Conservation (phyloP, 495 filamentous ascomycete species). For the Podospora fimiseda region DNA sequence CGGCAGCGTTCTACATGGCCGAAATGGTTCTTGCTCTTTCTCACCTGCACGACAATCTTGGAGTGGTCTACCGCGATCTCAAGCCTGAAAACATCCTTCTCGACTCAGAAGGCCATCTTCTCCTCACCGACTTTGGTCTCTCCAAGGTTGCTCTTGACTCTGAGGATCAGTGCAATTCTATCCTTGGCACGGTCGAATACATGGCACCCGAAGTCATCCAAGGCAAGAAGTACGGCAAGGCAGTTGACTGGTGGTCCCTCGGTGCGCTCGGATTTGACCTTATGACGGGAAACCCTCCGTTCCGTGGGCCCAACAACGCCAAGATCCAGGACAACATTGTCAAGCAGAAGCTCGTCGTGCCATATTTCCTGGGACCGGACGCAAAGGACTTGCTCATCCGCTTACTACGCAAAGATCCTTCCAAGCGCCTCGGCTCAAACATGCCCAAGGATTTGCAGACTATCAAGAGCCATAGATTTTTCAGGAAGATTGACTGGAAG, state of each 20-base stretch:
- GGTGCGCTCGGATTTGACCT: conserved; percentile 88
- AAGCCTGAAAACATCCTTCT: conserved; percentile 98
- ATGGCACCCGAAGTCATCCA: conserved; percentile 95
- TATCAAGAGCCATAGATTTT: conserved; percentile 94
- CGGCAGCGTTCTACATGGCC: conserved; percentile 94
- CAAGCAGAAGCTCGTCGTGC: conserved; percentile 77
- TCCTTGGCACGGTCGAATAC: conserved; percentile 92
- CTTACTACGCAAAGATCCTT: conserved; percentile 82
- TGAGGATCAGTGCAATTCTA: conserved; percentile 76
- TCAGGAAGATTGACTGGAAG: conserved; percentile 91
- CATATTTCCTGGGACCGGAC: conserved; percentile 82
- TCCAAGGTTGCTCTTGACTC: conserved; percentile 87
- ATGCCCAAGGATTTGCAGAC: conserved; percentile 79
- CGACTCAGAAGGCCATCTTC: conserved; percentile 82
- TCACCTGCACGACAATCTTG: conserved; percentile 83
- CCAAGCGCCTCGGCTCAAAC: conserved; percentile 77
- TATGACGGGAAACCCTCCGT: conserved; percentile 83
- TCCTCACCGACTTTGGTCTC: conserved; percentile 94
- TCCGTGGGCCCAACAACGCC: conserved; percentile 79
- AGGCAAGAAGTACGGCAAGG: conserved; percentile 79
- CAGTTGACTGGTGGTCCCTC: conserved; percentile 98
- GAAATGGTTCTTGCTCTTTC: conserved; percentile 92
- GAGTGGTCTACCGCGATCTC: conserved; percentile 92
- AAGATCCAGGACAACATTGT: conserved; percentile 92
- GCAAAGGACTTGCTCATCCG: conserved; percentile 89